A percentile compares a stretch with the other conserved stretches of the same genome.
Conservation (phyloP, 441 rosid genomes). For the Breynia disticha region DNA sequence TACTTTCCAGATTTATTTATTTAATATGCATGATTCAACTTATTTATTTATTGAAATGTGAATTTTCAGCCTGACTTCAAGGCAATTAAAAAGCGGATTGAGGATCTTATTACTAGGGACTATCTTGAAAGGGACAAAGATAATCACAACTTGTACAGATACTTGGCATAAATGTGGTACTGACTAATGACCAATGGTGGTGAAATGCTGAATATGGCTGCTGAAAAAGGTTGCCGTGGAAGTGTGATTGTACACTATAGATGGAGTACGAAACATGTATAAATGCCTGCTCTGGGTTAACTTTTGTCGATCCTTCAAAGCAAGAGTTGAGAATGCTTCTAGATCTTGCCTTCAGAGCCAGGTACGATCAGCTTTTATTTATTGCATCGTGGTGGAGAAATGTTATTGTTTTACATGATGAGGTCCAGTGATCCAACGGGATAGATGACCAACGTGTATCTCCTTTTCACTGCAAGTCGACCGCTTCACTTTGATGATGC, state of each 20-base stretch:
- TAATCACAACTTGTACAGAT: conserved; percentile 60
- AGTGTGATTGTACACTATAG: conserved; percentile 4
- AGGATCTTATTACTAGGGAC: conserved; percentile 80
- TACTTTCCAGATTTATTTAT: too few species aligned
- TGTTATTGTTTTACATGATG: conserved; percentile 16
- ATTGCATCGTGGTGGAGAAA: conserved; percentile 17
- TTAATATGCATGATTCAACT: neutral
- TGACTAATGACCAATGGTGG: conserved; percentile 4
- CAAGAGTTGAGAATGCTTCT: conserved; percentile 22
- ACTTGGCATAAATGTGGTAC: conserved; percentile 49
- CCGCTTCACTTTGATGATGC: conserved; percentile 12
- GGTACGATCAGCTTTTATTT: conserved; percentile 20
- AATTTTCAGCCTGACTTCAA: conserved; percentile 84
- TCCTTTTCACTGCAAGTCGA: conserved; percentile 8
- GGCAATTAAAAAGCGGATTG: conserved; percentile 90
- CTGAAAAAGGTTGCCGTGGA: conserved; percentile 11
- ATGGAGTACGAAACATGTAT: conserved; percentile 15
- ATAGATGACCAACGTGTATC: conserved; percentile 12
- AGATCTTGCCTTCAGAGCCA: conserved; percentile 25
- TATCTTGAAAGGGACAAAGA: conserved; percentile 82
- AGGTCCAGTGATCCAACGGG: conserved; percentile 18
- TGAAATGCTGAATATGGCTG: conserved; percentile 8
- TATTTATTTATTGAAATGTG: conserved; percentile 5
- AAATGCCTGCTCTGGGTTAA: conserved; percentile 12
- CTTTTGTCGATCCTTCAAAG: conserved; percentile 13